Evolutionary conservation across 345 rosid species (phyloP).

Genomic region (Pistacia vera): DNA sequence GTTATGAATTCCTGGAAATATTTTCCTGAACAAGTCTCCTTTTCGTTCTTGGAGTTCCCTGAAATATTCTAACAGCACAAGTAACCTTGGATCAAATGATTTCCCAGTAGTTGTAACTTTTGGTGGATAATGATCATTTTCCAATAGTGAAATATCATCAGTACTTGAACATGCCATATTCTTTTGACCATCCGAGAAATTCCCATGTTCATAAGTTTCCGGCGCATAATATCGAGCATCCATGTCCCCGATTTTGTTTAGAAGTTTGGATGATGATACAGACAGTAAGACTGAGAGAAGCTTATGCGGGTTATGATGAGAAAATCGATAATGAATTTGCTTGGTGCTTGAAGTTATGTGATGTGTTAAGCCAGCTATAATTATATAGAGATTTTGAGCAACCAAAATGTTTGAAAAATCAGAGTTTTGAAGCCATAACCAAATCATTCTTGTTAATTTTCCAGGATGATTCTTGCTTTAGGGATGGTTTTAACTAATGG

Average conservation of each 20-base stretch:
- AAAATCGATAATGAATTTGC: neutral
- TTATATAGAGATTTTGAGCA: neutral
- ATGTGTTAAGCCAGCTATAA: neutral
- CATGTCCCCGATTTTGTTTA: neutral
- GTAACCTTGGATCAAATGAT: constrained; percentile 33
- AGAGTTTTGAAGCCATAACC: neutral
- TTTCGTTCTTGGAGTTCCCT: constrained; percentile 33
- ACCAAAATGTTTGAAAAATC: neutral
- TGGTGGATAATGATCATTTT: constrained; percentile 12
- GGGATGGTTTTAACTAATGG: no score
- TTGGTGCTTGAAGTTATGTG: neutral
- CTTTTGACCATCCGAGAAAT: neutral
- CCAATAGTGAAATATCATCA: constrained; percentile 12
- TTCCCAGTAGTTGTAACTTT: neutral
- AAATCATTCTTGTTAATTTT: neutral
- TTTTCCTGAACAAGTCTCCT: constrained; percentile 35
- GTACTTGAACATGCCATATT: constrained; percentile 7
- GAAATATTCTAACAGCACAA: constrained; percentile 33
- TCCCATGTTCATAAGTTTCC: neutral
- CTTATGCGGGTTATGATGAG: neutral
- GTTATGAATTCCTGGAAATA: constrained; percentile 33
- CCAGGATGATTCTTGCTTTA: neutral
- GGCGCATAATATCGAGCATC: neutral
- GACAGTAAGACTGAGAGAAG: neutral
- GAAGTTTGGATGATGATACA: neutral